A percentile compares a stretch with the other conserved stretches of the same genome.
These are phyloP conservation scores for Dryas integrifolia DNA, from an alignment of 331 rosid species.

Conservation along the genomic window DNA sequence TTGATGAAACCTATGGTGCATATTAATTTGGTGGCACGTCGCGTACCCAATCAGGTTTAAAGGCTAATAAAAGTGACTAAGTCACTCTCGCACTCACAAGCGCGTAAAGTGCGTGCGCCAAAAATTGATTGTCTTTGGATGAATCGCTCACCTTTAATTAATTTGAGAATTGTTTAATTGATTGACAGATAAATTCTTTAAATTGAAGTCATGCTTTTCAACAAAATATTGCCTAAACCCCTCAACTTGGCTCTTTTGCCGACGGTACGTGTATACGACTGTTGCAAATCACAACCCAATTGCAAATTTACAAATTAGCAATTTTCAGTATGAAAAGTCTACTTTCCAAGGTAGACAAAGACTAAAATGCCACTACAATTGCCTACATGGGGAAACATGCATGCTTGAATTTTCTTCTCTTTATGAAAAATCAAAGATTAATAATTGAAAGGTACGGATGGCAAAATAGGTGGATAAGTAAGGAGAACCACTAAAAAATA, in stretches of 20 bases:
- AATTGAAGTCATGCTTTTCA: not conserved
- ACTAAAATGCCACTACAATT: not conserved
- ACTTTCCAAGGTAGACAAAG: not conserved
- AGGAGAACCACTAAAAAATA: too few relatives aligned
- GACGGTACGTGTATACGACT: not conserved
- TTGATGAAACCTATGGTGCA: conserved; percentile 15
- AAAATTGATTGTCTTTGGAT: not conserved
- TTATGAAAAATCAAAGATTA: not conserved
- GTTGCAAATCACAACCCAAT: not conserved
- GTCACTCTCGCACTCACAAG: not conserved
- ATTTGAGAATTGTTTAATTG: not conserved
- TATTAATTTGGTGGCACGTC: conserved; percentile 17
- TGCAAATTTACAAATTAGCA: not conserved
- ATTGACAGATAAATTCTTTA: not conserved
- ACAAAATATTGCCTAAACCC: conserved; percentile 1
- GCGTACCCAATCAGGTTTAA: not conserved
- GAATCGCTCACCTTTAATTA: conserved; percentile 1
- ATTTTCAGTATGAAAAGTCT: not conserved
- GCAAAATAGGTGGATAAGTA: too few relatives aligned
- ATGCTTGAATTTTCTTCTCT: not conserved
- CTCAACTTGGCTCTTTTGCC: conserved; percentile 2
- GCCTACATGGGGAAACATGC: not conserved
- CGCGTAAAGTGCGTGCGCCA: not conserved
- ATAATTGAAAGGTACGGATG: not conserved
- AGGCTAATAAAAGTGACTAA: too few relatives aligned